Evolutionary conservation across 306 rosid genomes (phyloP).

Genomic region (Prosopis cineraria): DNA sequence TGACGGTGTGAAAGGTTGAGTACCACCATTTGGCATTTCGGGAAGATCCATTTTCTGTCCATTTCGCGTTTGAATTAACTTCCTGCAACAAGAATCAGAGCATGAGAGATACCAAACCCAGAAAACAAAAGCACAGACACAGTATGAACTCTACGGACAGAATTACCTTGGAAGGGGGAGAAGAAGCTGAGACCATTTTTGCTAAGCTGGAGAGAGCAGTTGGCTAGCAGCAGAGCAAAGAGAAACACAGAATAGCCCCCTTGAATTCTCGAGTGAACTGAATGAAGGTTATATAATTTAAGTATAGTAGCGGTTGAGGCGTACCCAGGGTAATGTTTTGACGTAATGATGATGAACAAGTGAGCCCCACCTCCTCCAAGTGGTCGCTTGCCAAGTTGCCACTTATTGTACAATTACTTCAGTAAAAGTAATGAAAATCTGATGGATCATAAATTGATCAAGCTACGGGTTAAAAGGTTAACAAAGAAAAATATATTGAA

Average conservation of each 20-base stretch:
- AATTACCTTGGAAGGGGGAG: conserved; percentile 61
- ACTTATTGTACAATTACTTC: conserved; percentile 11
- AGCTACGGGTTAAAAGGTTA: too few relatives aligned
- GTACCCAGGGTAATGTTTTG: conserved; percentile 13
- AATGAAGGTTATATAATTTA: conserved; percentile 27
- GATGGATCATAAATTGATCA: too few relatives aligned
- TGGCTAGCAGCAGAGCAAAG: conserved; percentile 13
- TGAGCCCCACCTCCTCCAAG: conserved; percentile 9
- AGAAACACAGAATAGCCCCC: not conserved
- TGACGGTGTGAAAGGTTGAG: conserved; percentile 89
- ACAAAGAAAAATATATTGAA: too few relatives aligned
- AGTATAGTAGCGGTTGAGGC: conserved; percentile 43
- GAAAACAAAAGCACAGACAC: not conserved
- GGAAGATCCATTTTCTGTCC: conserved; percentile 55
- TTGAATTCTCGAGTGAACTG: conserved; percentile 32
- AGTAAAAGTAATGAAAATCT: too few relatives aligned
- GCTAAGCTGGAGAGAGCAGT: conserved; percentile 18
- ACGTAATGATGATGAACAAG: conserved; percentile 33
- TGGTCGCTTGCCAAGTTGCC: conserved; percentile 30
- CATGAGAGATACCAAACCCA: not conserved
- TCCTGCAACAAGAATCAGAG: conserved; percentile 45
- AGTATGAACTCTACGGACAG: not conserved
- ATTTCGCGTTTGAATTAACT: conserved; percentile 48
- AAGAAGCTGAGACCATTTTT: conserved; percentile 63
- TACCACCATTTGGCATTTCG: conserved; percentile 95